A percentile compares a stretch with the other conserved stretches of the same genome.
phyloP scores from a whole-genome alignment of 306 rosid species.

The Canavalia ensiformis region DNA sequence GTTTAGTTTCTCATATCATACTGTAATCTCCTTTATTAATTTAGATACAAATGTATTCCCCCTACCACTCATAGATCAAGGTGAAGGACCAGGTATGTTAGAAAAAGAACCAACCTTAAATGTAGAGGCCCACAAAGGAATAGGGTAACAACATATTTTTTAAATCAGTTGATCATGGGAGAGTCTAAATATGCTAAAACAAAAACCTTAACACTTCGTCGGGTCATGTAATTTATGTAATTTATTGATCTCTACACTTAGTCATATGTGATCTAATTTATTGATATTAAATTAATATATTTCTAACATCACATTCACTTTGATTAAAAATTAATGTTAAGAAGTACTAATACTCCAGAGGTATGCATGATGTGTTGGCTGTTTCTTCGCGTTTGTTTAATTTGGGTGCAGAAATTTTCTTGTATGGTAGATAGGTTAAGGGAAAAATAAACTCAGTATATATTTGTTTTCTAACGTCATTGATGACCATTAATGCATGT shows the following conservation, averaged over 20 bases:
- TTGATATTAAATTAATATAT: neutral
- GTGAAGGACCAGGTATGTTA: too few species aligned
- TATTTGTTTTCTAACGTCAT: neutral
- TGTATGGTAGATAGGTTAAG: neutral
- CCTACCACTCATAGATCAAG: too few species aligned
- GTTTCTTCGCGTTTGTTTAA: neutral
- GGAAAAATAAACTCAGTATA: neutral
- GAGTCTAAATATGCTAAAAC: neutral
- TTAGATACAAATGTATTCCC: too few species aligned
- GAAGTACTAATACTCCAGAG: neutral
- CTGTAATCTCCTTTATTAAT: too few species aligned
- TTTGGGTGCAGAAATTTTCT: neutral
- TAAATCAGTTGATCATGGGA: neutral
- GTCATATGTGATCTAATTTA: too few species aligned
- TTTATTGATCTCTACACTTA: neutral
- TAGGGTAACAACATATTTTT: too few species aligned
- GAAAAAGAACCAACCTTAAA: too few species aligned
- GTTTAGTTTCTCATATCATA: too few species aligned
- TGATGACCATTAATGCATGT: conserved; percentile 5
- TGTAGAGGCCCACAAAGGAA: too few species aligned
- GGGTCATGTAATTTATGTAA: neutral
- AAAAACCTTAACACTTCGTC: neutral
- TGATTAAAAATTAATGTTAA: neutral
- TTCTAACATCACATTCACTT: neutral
- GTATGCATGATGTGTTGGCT: neutral